These are phyloP conservation scores for Brassica carinata DNA, from an alignment of 345 rosid species.

Conservation along the genomic window DNA sequence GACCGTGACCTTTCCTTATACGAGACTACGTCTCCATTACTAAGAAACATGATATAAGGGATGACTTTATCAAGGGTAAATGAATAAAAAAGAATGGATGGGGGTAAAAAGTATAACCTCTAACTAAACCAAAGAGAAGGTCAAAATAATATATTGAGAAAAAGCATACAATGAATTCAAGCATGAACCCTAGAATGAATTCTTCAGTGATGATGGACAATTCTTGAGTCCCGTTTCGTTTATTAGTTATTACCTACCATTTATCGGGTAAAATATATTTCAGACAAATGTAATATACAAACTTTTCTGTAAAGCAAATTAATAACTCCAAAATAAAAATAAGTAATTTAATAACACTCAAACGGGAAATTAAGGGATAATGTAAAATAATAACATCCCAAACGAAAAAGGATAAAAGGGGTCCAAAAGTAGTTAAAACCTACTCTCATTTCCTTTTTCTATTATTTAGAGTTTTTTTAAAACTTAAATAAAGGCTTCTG, in stretches of 20 bases:
- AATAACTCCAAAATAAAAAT: not conserved
- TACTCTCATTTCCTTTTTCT: not conserved
- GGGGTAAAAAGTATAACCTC: not conserved
- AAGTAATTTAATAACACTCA: not conserved
- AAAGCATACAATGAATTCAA: not conserved
- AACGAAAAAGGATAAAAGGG: not conserved
- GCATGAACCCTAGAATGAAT: not conserved
- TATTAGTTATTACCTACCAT: not conserved
- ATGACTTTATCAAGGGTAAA: not conserved
- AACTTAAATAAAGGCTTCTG: slow-evolving; percentile 26
- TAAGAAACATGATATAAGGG: not conserved
- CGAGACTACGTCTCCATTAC: no score
- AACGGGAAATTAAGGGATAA: not conserved
- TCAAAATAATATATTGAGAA: not conserved
- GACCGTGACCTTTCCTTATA: no score
- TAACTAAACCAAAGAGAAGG: not conserved
- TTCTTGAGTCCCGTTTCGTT: not conserved
- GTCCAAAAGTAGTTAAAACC: not conserved
- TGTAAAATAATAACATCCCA: not conserved
- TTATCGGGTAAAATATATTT: not conserved
- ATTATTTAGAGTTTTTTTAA: not conserved
- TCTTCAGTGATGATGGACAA: not conserved
- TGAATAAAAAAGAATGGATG: not conserved
- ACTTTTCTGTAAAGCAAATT: not conserved
- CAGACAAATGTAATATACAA: not conserved